Conservation (phyloP, 176 grass and related monocot genomes). For the Elaeis guineensis region DNA sequence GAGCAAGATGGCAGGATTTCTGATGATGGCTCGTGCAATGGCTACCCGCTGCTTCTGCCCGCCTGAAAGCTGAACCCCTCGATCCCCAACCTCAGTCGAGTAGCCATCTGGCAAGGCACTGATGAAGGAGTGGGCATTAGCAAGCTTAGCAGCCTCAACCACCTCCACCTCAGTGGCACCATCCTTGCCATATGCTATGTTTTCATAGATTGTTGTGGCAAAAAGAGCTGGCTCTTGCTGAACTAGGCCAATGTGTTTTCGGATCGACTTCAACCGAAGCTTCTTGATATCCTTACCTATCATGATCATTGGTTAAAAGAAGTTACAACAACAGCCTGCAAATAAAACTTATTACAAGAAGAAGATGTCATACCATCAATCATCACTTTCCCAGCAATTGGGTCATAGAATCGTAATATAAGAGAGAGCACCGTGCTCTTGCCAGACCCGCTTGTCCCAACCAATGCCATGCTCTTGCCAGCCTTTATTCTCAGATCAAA, state of each 20-base stretch:
- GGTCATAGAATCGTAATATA: conserved; percentile 86
- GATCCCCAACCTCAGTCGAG: conserved; percentile 77
- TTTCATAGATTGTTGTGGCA: conserved; percentile 85
- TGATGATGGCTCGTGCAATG: conserved; percentile 82
- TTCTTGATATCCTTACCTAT: conserved; percentile 90
- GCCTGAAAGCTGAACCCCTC: conserved; percentile 84
- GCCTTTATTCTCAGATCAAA: conserved; percentile 79
- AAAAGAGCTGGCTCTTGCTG: conserved; percentile 94
- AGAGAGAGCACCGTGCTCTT: conserved; percentile 83
- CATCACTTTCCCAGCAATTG: conserved; percentile 59
- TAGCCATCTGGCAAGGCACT: conserved; percentile 86
- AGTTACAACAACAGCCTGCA: too few species aligned
- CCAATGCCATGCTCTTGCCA: conserved; percentile 93
- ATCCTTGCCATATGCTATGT: conserved; percentile 93
- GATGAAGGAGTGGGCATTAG: conserved; percentile 96
- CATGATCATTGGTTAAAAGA: not conserved
- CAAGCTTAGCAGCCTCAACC: conserved; percentile 66
- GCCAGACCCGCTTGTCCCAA: conserved; percentile 91
- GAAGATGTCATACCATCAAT: conserved; percentile 53
- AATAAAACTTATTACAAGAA: not conserved
- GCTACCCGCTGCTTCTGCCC: conserved; percentile 94
- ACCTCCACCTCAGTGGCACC: conserved; percentile 65
- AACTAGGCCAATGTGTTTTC: conserved; percentile 80
- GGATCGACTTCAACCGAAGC: conserved; percentile 58
- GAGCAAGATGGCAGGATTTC: conserved; percentile 69